These are phyloP conservation scores for Echinosophora koreensis DNA, from an alignment of 306 rosid genomes.

Conservation along the genomic window DNA sequence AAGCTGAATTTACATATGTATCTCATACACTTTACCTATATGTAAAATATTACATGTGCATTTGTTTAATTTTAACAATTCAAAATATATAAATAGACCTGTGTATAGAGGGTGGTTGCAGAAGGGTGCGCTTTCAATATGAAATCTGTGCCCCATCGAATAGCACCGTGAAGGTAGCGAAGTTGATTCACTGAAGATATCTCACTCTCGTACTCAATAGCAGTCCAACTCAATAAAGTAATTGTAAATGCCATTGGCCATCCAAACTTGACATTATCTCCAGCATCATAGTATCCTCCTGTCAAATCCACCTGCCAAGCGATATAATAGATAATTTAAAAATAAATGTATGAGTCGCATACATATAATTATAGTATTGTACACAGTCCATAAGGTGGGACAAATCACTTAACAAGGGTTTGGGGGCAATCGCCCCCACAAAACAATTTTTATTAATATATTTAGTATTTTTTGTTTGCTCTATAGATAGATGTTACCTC, in stretches of 20 bases:
- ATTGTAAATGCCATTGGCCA: slow-evolving; percentile 87
- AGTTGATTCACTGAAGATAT: slow-evolving; percentile 63
- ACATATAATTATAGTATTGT: too few relatives aligned
- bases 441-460: too few relatives aligned
- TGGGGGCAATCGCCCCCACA: too few relatives aligned
- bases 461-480: too few relatives aligned
- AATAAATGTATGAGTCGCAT: neutral
- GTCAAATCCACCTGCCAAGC: slow-evolving; percentile 69
- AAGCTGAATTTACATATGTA: too few relatives aligned
- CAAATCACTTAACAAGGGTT: too few relatives aligned
- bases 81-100: slow-evolving; percentile 42
- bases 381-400: too few relatives aligned
- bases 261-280: slow-evolving; percentile 89
- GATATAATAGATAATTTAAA: neutral
- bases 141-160: slow-evolving; percentile 87
- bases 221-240: slow-evolving; percentile 83
- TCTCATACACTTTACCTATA: too few relatives aligned
- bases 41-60: too few relatives aligned
- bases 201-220: slow-evolving; percentile 61
- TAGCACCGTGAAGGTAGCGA: slow-evolving; percentile 55
- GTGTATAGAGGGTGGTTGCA: slow-evolving; percentile 78
- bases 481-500: too few relatives aligned
- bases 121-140: slow-evolving; percentile 68
- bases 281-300: slow-evolving; percentile 94
- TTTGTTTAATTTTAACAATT: too few relatives aligned